Evolutionary conservation across 2,329 filamentous ascomycete species (phyloP).

Genomic region (Keithomyces neogunnii): DNA sequence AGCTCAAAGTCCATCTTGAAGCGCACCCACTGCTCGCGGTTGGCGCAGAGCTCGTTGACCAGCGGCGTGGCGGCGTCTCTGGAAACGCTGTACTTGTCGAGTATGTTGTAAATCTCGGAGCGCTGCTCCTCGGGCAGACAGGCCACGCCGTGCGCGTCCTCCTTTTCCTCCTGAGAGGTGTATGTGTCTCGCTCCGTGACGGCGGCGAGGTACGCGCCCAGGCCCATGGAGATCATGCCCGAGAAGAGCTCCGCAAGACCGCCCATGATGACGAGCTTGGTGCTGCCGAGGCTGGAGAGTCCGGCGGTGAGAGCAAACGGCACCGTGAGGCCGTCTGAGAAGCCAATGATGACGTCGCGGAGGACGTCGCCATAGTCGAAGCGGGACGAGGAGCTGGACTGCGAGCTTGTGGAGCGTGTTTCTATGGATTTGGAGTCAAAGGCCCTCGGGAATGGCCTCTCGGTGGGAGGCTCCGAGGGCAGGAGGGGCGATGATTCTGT

Average conservation of each 20-base stretch:
- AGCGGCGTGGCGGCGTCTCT: constrained; percentile 33
- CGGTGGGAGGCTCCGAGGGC: constrained; percentile 20
- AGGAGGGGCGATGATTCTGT: constrained; percentile 25
- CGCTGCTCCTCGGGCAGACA: constrained; percentile 35
- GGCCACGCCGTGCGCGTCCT: constrained; percentile 31
- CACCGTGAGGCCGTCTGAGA: constrained; percentile 71
- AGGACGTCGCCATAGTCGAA: constrained; percentile 36
- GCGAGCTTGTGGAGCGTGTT: constrained; percentile 11
- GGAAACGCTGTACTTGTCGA: constrained; percentile 41
- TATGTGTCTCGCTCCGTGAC: constrained; percentile 45
- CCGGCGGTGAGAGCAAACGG: constrained; percentile 73
- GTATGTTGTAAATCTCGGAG: constrained; percentile 39
- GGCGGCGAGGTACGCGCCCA: constrained; percentile 65
- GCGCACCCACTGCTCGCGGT: constrained; percentile 40
- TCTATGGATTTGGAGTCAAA: constrained; percentile 17
- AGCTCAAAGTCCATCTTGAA: constrained; percentile 55
- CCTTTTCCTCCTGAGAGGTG: constrained; percentile 38
- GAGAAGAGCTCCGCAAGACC: constrained; percentile 69
- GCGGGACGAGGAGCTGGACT: constrained; percentile 11
- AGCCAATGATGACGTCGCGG: constrained; percentile 63
- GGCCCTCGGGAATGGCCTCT: constrained; percentile 12
- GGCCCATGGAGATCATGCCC: constrained; percentile 69
- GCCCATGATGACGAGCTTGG: constrained; percentile 59
- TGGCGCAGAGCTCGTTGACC: constrained; percentile 39
- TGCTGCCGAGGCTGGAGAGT: constrained; percentile 56